Conservation (phyloP, 345 rosid species). For the Eutrema heterophyllum region DNA sequence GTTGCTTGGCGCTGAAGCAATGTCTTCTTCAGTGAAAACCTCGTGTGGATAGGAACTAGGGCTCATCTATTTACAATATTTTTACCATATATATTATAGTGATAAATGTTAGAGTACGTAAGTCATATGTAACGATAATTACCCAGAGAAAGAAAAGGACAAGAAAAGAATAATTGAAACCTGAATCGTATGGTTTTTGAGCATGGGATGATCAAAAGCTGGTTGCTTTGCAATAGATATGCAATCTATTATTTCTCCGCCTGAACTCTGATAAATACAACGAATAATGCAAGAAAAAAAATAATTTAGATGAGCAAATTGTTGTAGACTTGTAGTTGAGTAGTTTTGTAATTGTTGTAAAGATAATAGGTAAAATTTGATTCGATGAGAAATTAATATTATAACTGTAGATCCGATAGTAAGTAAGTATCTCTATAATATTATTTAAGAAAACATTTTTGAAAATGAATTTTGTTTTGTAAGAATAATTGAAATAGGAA, state of each 20-base stretch:
- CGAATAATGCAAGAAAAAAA: neutral
- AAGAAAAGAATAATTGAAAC: neutral
- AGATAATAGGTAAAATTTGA: neutral
- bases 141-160: neutral
- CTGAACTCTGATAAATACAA: neutral
- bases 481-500: too few species aligned
- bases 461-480: too few species aligned
- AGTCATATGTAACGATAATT: neutral
- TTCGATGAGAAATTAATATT: neutral
- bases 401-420: too few species aligned
- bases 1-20: neutral
- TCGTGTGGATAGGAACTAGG: neutral
- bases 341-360: neutral
- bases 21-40: neutral
- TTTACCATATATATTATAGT: neutral
- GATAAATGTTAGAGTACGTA: neutral
- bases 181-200: neutral
- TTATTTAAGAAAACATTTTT: too few species aligned
- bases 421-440: too few species aligned
- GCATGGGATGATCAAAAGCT: slow-evolving; percentile 7
- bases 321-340: neutral
- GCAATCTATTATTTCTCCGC: neutral
- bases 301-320: neutral
- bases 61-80: neutral
- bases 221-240: neutral